Evolutionary conservation across 2,329 filamentous ascomycete genomes (phyloP).

Genomic region (Cordyceps cateniannulata): DNA sequence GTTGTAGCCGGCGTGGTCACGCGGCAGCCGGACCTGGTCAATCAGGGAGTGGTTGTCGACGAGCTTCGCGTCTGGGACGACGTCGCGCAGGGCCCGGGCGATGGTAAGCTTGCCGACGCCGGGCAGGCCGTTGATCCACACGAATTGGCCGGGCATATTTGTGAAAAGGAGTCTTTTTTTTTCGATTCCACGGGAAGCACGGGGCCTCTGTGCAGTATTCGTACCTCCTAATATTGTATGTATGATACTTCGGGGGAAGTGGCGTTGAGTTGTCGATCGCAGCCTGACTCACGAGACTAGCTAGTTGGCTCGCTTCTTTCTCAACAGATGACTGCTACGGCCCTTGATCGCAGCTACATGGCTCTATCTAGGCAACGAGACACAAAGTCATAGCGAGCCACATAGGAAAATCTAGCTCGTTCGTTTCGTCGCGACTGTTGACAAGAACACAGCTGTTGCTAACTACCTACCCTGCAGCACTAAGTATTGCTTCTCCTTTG

Average conservation of each 20-base stretch:
- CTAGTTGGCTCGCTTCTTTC: too few species aligned
- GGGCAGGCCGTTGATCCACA: constrained; percentile 28
- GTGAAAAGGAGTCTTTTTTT: too few species aligned
- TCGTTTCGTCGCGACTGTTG: too few species aligned
- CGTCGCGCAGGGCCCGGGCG: constrained; percentile 22
- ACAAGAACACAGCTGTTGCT: too few species aligned
- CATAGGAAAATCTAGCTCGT: too few species aligned
- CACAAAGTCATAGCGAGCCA: not conserved
- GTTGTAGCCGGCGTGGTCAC: constrained; percentile 19
- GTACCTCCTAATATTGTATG: too few species aligned
- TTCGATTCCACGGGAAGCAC: too few species aligned
- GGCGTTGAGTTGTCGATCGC: not conserved
- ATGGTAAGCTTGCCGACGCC: constrained; percentile 26
- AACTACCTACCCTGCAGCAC: too few species aligned
- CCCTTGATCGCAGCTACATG: not conserved
- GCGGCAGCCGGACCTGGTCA: constrained; percentile 17
- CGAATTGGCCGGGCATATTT: constrained; percentile 12
- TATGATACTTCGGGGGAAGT: not conserved
- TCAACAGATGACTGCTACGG: not conserved
- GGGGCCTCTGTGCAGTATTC: too few species aligned
- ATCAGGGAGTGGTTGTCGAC: constrained; percentile 27
- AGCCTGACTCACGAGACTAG: not conserved
- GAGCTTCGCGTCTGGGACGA: constrained; percentile 20
- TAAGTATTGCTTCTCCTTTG: not conserved
- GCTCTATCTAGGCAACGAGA: not conserved